A percentile compares a stretch with the other conserved stretches of the same genome.
Conservation (phyloP, 2,329 filamentous ascomycete genomes). For the Botrytis byssoidea region DNA sequence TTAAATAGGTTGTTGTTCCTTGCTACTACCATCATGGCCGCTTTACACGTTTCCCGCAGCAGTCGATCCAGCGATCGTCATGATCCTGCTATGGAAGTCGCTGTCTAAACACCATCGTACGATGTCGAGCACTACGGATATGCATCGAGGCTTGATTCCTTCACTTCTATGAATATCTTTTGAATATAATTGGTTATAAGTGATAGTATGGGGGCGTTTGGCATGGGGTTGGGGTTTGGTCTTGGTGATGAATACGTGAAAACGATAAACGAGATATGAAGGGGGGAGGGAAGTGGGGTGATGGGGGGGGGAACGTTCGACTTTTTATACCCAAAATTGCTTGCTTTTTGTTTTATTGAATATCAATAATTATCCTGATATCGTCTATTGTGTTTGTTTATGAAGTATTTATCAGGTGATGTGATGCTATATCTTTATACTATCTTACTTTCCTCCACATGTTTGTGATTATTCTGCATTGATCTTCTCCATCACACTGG, state of each 20-base stretch:
- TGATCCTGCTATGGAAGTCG: slow-evolving; percentile 30
- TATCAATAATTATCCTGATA: not conserved
- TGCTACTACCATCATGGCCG: slow-evolving; percentile 49
- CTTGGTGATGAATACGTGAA: not conserved
- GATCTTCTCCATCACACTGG: no score
- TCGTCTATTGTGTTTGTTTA: not conserved
- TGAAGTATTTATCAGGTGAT: not conserved
- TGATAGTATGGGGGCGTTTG: not conserved
- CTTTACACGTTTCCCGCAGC: slow-evolving; percentile 47
- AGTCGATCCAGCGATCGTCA: slow-evolving; percentile 28
- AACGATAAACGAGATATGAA: not conserved
- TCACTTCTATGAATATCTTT: not conserved
- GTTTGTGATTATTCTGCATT: not conserved
- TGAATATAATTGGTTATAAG: not conserved
- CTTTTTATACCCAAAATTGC: slow-evolving; percentile 4
- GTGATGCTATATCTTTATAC: not conserved
- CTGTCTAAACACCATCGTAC: not conserved
- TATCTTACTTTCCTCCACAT: no score
- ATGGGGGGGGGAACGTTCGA: not conserved
- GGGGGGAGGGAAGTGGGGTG: not conserved
- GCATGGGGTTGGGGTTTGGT: not conserved
- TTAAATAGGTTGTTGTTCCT: slow-evolving; percentile 49
- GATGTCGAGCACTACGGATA: not conserved
- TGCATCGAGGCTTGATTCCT: not conserved
- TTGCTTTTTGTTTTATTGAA: not conserved